Conservation (phyloP, 2,329 filamentous ascomycete species). For the Penicillium sp. region DNA sequence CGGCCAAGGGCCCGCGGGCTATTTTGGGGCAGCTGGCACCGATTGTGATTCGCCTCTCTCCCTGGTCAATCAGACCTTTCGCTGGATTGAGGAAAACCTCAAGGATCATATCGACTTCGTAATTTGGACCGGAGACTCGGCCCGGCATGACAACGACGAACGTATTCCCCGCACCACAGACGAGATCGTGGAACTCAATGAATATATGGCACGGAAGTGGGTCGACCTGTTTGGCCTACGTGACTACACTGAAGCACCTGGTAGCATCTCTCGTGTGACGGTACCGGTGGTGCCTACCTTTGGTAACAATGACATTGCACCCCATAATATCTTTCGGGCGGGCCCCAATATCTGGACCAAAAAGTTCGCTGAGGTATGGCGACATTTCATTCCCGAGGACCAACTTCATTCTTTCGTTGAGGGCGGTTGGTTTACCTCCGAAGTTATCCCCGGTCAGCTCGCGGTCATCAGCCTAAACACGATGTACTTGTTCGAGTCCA, state of each 20-base stretch:
- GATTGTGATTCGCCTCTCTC: slow-evolving; percentile 80
- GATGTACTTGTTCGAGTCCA: slow-evolving; percentile 90
- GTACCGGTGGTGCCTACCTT: slow-evolving; percentile 85
- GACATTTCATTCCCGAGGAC: slow-evolving; percentile 79
- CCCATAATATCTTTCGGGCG: slow-evolving; percentile 83
- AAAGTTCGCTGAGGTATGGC: slow-evolving; percentile 73
- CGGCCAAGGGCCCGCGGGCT: slow-evolving; percentile 67
- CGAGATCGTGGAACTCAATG: slow-evolving; percentile 74
- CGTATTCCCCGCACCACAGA: slow-evolving; percentile 65
- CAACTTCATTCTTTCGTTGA: slow-evolving; percentile 86
- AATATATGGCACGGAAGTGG: slow-evolving; percentile 69
- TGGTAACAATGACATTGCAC: slow-evolving; percentile 95
- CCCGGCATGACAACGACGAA: slow-evolving; percentile 83
- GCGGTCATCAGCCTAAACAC: slow-evolving; percentile 94
- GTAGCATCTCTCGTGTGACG: slow-evolving; percentile 51
- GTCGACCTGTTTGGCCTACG: slow-evolving; percentile 60
- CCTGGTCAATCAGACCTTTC: slow-evolving; percentile 80
- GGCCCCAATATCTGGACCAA: slow-evolving; percentile 85
- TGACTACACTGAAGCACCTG: slow-evolving; percentile 40
- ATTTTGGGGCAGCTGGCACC: slow-evolving; percentile 76
- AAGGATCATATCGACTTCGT: slow-evolving; percentile 80
- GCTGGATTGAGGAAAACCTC: slow-evolving; percentile 76
- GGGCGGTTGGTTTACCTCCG: slow-evolving; percentile 90
- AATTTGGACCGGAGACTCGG: slow-evolving; percentile 87
- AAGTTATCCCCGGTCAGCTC: slow-evolving; percentile 79